Base-by-base conservation (phyloP, 345 rosid species). In the Syzygium grande region DNA sequence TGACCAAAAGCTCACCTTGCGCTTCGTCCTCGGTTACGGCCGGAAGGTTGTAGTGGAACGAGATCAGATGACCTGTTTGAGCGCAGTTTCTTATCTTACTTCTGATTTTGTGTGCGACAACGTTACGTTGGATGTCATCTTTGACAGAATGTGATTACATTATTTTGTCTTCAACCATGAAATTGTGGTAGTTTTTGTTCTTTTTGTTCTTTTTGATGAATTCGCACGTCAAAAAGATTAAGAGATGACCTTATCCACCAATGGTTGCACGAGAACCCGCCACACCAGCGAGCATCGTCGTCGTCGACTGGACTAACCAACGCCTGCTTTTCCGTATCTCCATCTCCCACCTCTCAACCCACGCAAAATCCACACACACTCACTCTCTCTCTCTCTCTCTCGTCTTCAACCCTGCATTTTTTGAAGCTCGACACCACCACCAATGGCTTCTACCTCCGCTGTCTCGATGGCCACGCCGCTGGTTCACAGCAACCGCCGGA, bases 401-500 rank as follows among this genome's bases (percentile, higher is more conserved):
- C 41, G 83, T 2, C 83, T 73, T 73, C 83, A 21, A 34, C 49
- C 23, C 83, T 38, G 83, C 83, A 34, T 38, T 38, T 25, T 25
- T 49, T 27, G 83, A 73, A 38, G 83, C 83, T 73, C 49, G 21
- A 11, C 49, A 73, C 27, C 83, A 38, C 83, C 83, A 2, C 2
- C 89, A 88, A 95, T 96, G 97, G 97, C 97, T 89, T 95, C 97
- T 46, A 94, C 97, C 59, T 94, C 97, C 54, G 95, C 94, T n/a
- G 90, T 94, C 88, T 93, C 98, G 87, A 90, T 95, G 98, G 93
- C 94, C 51, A 88, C 85, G 89, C 95, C 96, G 89, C 58, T 93
- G 86, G 38, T 88, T 9, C 23, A 1, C 21, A 91, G 91, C 43
- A 90, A 80, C 92, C 95, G 90, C 51, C 91, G 89, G 88, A 89